Evolutionary conservation across 2,329 filamentous ascomycete genomes (phyloP), one percentile per base, ranked within the genome.

Genomic region (Cladosporium sp.): DNA sequence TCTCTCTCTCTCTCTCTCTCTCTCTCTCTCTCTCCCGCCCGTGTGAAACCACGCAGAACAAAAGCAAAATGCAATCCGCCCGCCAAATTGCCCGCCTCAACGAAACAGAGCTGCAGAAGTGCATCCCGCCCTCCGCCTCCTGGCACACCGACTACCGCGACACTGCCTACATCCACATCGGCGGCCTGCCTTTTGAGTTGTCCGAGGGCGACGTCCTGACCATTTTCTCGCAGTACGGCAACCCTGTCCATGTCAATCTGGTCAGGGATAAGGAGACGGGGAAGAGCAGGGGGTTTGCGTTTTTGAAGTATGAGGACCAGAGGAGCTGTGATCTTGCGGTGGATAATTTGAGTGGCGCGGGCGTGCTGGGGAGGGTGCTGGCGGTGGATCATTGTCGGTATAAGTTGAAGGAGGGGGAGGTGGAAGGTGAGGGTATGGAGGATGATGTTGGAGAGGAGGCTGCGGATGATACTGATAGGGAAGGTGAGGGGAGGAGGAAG

Each of bases 91-190:
- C 95, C 70, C 84, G 86, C 68, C 86, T 98, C 55, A 98, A 98
- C 70, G 89, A 93, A 75, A 85, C 85, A 61, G 93, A 98, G 72
- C 87, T 98, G 57, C 91, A 96, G 70, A 85, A 89, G 68, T 89
- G 86, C 63, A 91, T 89, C 61, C 79, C 85, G 2, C 85, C 91
- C 40, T 84, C 90, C 72, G 92, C 86, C 58, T 96, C 92, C 53
- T 97, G 92, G 92, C 92, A 97, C 69, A 85, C 86, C 69, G 95
- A 98, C 75, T 98, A 97, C 73, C 88, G 89, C 73, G 93, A 95
- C 74, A 97, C 93, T 2, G 95, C 93, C 55, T 98, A 92, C 70
- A 77, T 98, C 68, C 95, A 96, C 77, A 91, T 98, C 61, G 95
- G 95, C 66, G 92, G 92, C 28, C 80, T 98, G 10, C 89, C 91